phyloP scores from a whole-genome alignment of 192 early-diverging fungal species.

The Pilaira anomala region DNA sequence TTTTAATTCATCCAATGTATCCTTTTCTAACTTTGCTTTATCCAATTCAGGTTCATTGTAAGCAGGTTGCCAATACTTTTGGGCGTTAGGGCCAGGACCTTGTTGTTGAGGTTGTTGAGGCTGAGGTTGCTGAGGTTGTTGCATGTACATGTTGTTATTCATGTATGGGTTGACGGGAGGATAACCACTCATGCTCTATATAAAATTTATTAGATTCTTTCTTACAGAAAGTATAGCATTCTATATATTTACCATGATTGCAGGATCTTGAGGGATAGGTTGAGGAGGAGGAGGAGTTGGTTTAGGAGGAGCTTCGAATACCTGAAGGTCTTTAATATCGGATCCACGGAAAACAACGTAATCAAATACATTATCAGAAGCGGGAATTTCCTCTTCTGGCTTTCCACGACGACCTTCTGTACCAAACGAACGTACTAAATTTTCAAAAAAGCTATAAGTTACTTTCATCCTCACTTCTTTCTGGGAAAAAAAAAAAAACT shows the following conservation, averaged over 20 bases:
- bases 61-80: constrained; percentile 23
- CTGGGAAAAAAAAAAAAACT: constrained; percentile 30
- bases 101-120: constrained; percentile 12
- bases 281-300: constrained; percentile 50
- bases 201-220: neutral
- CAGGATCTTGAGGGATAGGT: constrained; percentile 78
- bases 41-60: constrained; percentile 22
- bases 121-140: constrained; percentile 1
- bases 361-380: constrained; percentile 81
- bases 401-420: constrained; percentile 87
- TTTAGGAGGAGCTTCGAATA: constrained; percentile 53
- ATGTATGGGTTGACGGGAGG: constrained; percentile 36
- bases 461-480: neutral
- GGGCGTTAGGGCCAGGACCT: constrained; percentile 11
- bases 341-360: constrained; percentile 92
- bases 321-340: constrained; percentile 85
- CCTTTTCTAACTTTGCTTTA: constrained; percentile 30
- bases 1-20: constrained; percentile 36
- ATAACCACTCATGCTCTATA: constrained; percentile 32
- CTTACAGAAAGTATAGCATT: neutral
- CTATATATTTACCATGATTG: constrained; percentile 53
- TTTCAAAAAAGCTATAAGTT: constrained; percentile 45
- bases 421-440: constrained; percentile 95
- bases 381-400: constrained; percentile 81
- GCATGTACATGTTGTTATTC: constrained; percentile 28